These are phyloP conservation scores for Capronia epimyces DNA, from an alignment of 2,329 filamentous ascomycete genomes.

Conservation along the genomic window DNA sequence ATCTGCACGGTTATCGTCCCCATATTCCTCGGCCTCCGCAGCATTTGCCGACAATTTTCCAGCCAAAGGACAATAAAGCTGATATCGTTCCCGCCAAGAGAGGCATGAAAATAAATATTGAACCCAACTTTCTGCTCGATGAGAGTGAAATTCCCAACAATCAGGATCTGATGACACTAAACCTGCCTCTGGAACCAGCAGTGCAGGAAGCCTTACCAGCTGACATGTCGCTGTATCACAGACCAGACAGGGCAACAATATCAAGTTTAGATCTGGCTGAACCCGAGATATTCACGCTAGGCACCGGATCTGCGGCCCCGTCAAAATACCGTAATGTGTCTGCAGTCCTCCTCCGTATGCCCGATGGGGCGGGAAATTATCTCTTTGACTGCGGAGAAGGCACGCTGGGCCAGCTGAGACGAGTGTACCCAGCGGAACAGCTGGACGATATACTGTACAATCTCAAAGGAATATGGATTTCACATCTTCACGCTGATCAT, in stretches of 20 bases:
- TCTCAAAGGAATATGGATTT: conserved; percentile 82
- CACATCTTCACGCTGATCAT: conserved; percentile 93
- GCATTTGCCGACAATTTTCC: neutral
- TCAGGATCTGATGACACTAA: conserved; percentile 29
- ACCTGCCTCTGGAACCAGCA: conserved; percentile 23
- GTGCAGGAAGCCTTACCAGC: conserved; percentile 31
- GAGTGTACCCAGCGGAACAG: conserved; percentile 62
- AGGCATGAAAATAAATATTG: conserved; percentile 42
- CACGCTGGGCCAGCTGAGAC: conserved; percentile 78
- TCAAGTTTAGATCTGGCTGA: conserved; percentile 67
- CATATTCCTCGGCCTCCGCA: neutral
- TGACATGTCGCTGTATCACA: conserved; percentile 3
- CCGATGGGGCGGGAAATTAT: conserved; percentile 72
- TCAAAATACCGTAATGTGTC: conserved; percentile 96
- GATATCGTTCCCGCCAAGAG: conserved; percentile 35
- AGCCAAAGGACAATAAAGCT: neutral
- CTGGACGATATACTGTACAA: conserved; percentile 68
- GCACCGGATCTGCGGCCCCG: conserved; percentile 83
- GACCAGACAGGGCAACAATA: conserved; percentile 37
- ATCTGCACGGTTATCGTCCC: conserved; percentile 32
- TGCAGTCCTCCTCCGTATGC: conserved; percentile 75
- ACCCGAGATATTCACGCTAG: conserved; percentile 77
- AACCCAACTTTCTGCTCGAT: conserved; percentile 41
- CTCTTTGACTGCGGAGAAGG: conserved; percentile 89
- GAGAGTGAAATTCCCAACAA: conserved; percentile 30